Evolutionary conservation across 129 eudicot species (phyloP).

Genomic region (Pulicaria dysenterica): DNA sequence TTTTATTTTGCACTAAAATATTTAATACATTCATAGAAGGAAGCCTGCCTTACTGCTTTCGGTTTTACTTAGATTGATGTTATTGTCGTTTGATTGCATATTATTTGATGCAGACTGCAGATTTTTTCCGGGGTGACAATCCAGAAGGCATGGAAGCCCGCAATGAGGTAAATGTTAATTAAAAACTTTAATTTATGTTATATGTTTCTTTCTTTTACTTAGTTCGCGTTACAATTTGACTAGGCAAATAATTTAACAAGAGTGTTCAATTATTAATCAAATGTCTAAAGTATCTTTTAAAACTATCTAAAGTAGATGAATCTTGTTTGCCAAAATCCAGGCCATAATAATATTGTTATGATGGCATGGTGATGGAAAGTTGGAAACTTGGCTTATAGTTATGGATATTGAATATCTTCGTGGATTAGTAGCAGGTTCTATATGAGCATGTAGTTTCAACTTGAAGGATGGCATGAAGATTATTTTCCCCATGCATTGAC

Average conservation of each 20-base stretch:
- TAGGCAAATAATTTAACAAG: too few species aligned
- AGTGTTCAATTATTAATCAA: too few species aligned
- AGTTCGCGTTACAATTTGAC: not conserved
- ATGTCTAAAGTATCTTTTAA: too few species aligned
- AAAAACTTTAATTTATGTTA: not conserved
- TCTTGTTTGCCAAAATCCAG: too few species aligned
- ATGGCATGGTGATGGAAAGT: too few species aligned
- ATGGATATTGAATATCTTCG: too few species aligned
- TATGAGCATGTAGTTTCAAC: not conserved
- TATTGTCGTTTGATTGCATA: not conserved
- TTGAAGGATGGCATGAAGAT: not conserved
- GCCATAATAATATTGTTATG: too few species aligned
- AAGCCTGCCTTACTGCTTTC: not conserved
- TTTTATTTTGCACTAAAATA: not conserved
- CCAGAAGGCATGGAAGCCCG: slow-evolving; percentile 99
- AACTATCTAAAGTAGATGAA: too few species aligned
- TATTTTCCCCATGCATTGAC: not conserved
- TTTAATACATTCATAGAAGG: not conserved
- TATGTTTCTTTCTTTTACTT: slow-evolving; percentile 5
- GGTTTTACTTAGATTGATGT: not conserved
- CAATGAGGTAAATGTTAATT: slow-evolving; percentile 70
- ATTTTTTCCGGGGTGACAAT: slow-evolving; percentile 97
- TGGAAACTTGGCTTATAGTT: too few species aligned
- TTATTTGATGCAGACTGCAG: slow-evolving; percentile 72
- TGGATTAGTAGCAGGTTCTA: too few species aligned